These are phyloP conservation scores for Apophysomyces sp. DNA, from an alignment of 371 early-diverging fungal species.

Conservation along the genomic window DNA sequence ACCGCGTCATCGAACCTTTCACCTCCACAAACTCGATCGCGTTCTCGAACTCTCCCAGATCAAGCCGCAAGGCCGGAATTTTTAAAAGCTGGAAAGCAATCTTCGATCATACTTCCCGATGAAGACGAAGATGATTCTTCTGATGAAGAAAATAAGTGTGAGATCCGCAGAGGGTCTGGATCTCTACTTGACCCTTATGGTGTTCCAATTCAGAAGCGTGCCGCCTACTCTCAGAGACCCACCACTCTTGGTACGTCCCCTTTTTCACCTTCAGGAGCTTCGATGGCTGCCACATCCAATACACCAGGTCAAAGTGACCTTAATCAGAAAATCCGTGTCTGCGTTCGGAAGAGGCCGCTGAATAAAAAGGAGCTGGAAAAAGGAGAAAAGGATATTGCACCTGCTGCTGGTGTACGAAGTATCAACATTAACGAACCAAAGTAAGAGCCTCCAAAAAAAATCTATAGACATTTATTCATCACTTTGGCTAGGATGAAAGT, in stretches of 20 bases:
- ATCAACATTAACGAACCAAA: constrained; percentile 90
- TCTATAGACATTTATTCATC: no score
- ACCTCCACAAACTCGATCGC: constrained; percentile 11
- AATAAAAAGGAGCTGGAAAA: constrained; percentile 79
- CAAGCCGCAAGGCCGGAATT: constrained; percentile 10
- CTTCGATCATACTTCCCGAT: constrained; percentile 9
- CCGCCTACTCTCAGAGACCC: neutral
- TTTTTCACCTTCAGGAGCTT: constrained; percentile 6
- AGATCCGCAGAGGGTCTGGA: constrained; percentile 25
- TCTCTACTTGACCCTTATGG: constrained; percentile 49
- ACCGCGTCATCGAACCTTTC: constrained; percentile 16
- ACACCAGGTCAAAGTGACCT: constrained; percentile 45
- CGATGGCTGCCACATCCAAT: neutral
- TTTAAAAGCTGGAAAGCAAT: constrained; percentile 2
- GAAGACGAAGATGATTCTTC: constrained; percentile 22
- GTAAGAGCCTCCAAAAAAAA: no score
- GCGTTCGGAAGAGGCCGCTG: constrained; percentile 94
- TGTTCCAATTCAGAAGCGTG: constrained; percentile 18
- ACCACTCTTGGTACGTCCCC: neutral
- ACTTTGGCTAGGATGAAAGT: constrained; percentile 69
- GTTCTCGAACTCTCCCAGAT: constrained; percentile 24
- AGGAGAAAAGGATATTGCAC: constrained; percentile 84
- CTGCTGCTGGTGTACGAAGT: constrained; percentile 57
- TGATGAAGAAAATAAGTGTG: constrained; percentile 33
- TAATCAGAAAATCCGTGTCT: constrained; percentile 88